Conservation (phyloP, 441 rosid species). For the Hura crepitans region DNA sequence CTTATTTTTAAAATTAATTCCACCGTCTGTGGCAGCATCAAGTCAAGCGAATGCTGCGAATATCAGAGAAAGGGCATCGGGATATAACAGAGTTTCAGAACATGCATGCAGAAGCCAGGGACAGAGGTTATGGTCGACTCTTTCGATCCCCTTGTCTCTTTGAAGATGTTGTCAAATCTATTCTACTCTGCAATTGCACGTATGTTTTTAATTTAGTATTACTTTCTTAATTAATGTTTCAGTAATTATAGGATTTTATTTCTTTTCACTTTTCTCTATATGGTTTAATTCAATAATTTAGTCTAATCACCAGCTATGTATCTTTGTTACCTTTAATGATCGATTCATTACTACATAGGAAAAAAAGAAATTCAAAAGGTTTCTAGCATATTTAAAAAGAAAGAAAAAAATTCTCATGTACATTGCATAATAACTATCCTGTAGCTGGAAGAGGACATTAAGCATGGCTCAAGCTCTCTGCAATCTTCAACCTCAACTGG, state of each 20-base stretch:
- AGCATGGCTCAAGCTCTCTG: constrained; percentile 49
- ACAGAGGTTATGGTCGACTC: constrained; percentile 39
- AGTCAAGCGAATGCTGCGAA: constrained; percentile 49
- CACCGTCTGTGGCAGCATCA: constrained; percentile 24
- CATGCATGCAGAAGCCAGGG: constrained; percentile 34
- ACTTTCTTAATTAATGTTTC: too few species aligned
- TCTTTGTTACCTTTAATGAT: too few species aligned
- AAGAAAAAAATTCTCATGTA: too few species aligned
- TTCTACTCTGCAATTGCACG: constrained; percentile 47
- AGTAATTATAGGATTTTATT: too few species aligned
- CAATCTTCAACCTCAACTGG: constrained; percentile 30
- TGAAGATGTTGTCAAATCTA: constrained; percentile 56
- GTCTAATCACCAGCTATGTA: too few species aligned
- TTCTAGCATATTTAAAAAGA: too few species aligned
- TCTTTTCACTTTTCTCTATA: too few species aligned
- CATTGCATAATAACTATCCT: too few species aligned
- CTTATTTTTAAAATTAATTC: too few species aligned
- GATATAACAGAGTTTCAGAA: constrained; percentile 37
- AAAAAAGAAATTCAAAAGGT: too few species aligned
- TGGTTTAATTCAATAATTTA: too few species aligned
- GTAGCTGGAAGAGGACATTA: constrained; percentile 42
- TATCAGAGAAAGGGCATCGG: constrained; percentile 34
- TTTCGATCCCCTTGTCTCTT: constrained; percentile 56
- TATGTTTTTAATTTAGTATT: constrained; percentile 2
- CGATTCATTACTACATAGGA: too few species aligned